Conservation (phyloP, 371 early-diverging fungal species). For the Neoconidiobolus thromboides region DNA sequence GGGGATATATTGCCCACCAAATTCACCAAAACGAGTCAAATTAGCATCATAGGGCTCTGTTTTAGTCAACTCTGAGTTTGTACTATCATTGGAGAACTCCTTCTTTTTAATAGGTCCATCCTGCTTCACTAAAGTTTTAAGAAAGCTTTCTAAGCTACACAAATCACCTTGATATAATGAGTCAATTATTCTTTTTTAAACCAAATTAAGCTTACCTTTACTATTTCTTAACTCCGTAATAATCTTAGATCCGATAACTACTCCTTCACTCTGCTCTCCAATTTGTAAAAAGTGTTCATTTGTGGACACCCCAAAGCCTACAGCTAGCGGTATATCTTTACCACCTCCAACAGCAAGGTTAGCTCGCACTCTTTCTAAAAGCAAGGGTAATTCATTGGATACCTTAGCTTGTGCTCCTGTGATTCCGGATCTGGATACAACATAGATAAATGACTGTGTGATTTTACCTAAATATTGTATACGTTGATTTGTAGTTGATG, state of each 20-base stretch:
- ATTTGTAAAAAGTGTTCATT: conserved; percentile 72
- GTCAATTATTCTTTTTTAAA: not conserved
- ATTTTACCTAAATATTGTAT: conserved; percentile 55
- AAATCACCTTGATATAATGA: no score
- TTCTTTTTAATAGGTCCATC: not conserved
- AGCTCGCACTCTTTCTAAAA: conserved; percentile 49
- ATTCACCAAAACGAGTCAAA: conserved; percentile 68
- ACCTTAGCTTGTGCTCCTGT: conserved; percentile 61
- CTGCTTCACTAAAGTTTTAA: not conserved
- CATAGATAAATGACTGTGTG: conserved; percentile 86
- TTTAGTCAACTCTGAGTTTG: not conserved
- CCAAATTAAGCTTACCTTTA: not conserved
- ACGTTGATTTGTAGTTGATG: conserved; percentile 70
- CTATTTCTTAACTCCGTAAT: conserved; percentile 16
- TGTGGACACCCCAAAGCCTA: conserved; percentile 90
- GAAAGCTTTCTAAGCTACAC: no score
- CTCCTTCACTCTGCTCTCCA: conserved; percentile 76
- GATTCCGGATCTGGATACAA: conserved; percentile 82
- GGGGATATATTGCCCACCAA: conserved; percentile 92
- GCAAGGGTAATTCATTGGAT: conserved; percentile 39
- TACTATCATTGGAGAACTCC: not conserved
- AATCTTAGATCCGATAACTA: conserved; percentile 83
- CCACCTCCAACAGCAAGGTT: not conserved
- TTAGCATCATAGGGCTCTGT: not conserved
- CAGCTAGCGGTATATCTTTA: conserved; percentile 61